phyloP scores from a whole-genome alignment of 768 basidiomycete genomes.

The Hydnomerulius pinastri region DNA sequence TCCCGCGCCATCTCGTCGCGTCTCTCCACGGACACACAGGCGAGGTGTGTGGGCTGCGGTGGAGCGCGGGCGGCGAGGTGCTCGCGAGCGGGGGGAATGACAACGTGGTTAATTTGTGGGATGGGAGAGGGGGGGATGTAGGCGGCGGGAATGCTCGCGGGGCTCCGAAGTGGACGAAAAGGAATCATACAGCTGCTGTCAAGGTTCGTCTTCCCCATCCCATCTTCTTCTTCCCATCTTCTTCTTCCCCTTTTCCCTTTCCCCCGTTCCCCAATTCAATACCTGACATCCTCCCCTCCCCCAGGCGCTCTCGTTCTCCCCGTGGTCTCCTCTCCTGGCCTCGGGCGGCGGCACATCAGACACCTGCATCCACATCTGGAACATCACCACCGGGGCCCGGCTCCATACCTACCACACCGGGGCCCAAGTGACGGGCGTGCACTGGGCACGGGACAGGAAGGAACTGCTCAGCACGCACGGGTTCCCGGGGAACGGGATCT shows the following conservation, averaged over 20 bases:
- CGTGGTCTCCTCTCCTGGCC: conserved; percentile 91
- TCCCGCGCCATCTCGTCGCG: conserved; percentile 85
- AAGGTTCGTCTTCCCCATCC: conserved; percentile 56
- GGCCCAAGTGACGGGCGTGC: conserved; percentile 89
- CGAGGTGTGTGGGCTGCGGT: conserved; percentile 91
- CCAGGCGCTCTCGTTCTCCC: conserved; percentile 94
- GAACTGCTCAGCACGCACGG: conserved; percentile 94
- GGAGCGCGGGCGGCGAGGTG: conserved; percentile 85
- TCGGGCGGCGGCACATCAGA: conserved; percentile 96
- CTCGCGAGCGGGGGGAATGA: conserved; percentile 97
- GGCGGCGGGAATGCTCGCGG: conserved; percentile 45
- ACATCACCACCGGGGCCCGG: conserved; percentile 88
- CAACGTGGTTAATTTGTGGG: conserved; percentile 98
- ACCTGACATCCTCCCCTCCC: conserved; percentile 5
- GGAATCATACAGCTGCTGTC: conserved; percentile 88
- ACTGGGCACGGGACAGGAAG: conserved; percentile 85
- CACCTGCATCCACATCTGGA: conserved; percentile 89
- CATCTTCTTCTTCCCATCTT: too few relatives aligned
- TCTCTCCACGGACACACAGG: conserved; percentile 89
- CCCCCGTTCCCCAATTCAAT: background rate
- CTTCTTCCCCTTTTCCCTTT: too few relatives aligned
- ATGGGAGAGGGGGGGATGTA: conserved; percentile 71
- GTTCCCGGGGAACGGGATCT: conserved; percentile 84
- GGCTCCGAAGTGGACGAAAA: conserved; percentile 85
- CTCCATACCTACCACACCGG: conserved; percentile 85